Percentiles rank a stretch among this genome's conserved stretches.
These are phyloP conservation scores for Penicillium sp. DNA, from an alignment of 2,329 filamentous ascomycete species.

Conservation along the genomic window DNA sequence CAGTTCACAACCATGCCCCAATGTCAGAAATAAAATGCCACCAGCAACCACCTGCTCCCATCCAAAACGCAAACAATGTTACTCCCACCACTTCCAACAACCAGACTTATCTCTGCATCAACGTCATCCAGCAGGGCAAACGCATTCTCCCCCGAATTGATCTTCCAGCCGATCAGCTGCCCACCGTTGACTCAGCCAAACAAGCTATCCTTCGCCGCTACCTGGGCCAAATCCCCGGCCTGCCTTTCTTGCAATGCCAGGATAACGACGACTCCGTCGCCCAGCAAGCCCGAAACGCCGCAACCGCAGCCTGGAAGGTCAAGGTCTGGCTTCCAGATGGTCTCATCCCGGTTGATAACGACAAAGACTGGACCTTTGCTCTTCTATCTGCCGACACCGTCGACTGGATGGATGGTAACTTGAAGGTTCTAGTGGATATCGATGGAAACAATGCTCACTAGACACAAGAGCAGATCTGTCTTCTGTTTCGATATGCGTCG, in stretches of 20 bases:
- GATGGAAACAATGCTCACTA: slow-evolving; percentile 15
- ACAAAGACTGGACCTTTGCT: slow-evolving; percentile 48
- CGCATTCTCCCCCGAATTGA: slow-evolving; percentile 42
- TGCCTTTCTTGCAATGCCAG: slow-evolving; percentile 14
- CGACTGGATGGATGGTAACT: slow-evolving; percentile 50
- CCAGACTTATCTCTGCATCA: slow-evolving; percentile 38
- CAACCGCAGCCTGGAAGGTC: slow-evolving; percentile 32
- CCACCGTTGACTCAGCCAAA: slow-evolving; percentile 34
- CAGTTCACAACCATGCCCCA: background rate
- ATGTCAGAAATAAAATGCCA: slow-evolving; percentile 18
- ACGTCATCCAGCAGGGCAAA: slow-evolving; percentile 40
- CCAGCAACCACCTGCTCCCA: slow-evolving; percentile 17
- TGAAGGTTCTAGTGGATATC: slow-evolving; percentile 45
- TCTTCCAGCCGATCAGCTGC: slow-evolving; percentile 36
- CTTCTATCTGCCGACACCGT: slow-evolving; percentile 44
- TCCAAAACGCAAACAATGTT: slow-evolving; percentile 3
- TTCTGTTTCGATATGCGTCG: background rate
- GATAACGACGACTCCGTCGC: slow-evolving; percentile 16
- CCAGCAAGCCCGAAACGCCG: slow-evolving; percentile 15
- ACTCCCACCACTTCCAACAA: slow-evolving; percentile 7
- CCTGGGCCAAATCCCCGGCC: slow-evolving; percentile 29
- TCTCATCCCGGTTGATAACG: slow-evolving; percentile 37
- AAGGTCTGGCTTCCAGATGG: slow-evolving; percentile 47
- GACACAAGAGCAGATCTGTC: background rate
- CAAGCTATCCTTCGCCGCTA: slow-evolving; percentile 34